Evolutionary conservation across 441 rosid species (phyloP), one percentile per base, ranked within the genome.

Genomic region (Syzygium malaccense): DNA sequence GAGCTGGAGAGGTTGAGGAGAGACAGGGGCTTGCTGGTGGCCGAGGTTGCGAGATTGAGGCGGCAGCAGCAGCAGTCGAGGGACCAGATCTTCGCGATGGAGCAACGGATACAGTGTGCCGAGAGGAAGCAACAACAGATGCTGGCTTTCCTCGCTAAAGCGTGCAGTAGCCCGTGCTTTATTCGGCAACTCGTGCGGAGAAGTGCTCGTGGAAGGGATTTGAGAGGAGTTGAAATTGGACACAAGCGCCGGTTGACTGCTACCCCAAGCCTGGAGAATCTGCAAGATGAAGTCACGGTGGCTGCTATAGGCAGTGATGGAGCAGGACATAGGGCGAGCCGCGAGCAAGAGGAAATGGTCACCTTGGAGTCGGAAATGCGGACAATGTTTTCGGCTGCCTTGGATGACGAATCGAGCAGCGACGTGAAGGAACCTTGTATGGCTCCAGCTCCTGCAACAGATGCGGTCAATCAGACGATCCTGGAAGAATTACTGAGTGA

Each of bases 241-340:
- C 91, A 92, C 49, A 96, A 96, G 90, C 91, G 98, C 26, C 93
- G 96, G 89, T 92, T 95, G 18, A 88, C 94, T 23, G 94, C 95
- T 13, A 90, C 91, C 75, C 92, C 96, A 33, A 93, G 96, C 57
- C 14, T 92, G n/a, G 96, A 91, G 87, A 91, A 92, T 86, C 75
- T 94, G 86, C 94, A 94, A 64, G 95, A 93, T 87, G 91, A 86
- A 78, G 90, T 64, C 60, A 32, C 86, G 86, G 25, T 89, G 14
- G 86, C 79, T 56, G 86, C 84, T 15, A 64, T 55, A 14, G 89
- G 89, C 71, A 8, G 53, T 55, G 91, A 75, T 53, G 86, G 62
- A 68, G 89, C 55, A 30, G 62, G 37, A 60, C 91, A 89, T 89
- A 88, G 60, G 11, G 45, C 54, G 3, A 75, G 53, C 48, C 87